Conservation (phyloP, 192 early-diverging fungal species). For the Thamnidium elegans region DNA sequence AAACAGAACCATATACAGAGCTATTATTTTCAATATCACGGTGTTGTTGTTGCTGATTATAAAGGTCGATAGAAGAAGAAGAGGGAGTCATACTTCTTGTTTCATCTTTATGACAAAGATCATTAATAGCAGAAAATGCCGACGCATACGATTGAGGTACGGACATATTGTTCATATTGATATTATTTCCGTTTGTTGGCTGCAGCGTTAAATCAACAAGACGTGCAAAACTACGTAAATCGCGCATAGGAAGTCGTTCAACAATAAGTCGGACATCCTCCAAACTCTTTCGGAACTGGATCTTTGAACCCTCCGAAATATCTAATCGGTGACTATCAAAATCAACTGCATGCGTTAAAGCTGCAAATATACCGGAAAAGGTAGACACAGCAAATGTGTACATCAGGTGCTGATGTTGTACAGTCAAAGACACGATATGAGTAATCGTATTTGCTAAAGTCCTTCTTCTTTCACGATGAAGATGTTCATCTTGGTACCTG, state of each 20-base stretch:
- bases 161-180: conserved; percentile 6
- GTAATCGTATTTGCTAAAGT: conserved; percentile 33
- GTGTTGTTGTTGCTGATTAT: background rate
- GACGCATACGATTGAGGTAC: background rate
- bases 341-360: conserved; percentile 29
- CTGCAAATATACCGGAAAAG: conserved; percentile 26
- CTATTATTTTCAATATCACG: background rate
- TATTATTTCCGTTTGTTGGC: background rate
- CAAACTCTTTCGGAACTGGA: conserved; percentile 20
- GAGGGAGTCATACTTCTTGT: conserved; percentile 4
- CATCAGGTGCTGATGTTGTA: conserved; percentile 16
- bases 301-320: conserved; percentile 20
- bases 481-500: conserved; percentile 21
- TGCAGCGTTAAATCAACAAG: conserved; percentile 20
- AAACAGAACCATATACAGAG: conserved; percentile 9
- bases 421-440: conserved; percentile 18
- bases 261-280: conserved; percentile 17
- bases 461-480: conserved; percentile 19
- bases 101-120: conserved; percentile 20
- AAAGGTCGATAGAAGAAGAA: background rate
- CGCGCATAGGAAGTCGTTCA: conserved; percentile 14
- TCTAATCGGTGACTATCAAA: conserved; percentile 16
- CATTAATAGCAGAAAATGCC: conserved; percentile 22
- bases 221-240: conserved; percentile 17
- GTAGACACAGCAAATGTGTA: conserved; percentile 16